Conservation (phyloP, 192 early-diverging fungal species). For the Endogone sp. region DNA sequence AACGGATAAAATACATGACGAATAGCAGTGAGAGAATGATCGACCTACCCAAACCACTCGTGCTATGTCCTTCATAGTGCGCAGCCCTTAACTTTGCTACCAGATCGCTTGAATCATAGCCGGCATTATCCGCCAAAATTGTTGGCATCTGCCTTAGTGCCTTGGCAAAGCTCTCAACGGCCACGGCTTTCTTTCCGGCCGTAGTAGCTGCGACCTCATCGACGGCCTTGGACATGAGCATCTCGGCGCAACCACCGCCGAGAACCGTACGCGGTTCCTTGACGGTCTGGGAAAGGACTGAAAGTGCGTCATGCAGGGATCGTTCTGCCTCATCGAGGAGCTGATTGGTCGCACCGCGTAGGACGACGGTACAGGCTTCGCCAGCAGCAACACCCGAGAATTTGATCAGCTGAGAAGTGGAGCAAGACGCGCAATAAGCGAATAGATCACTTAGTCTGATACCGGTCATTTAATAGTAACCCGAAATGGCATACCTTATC, state of each 20-base stretch:
- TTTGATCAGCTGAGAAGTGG: slow-evolving; percentile 71
- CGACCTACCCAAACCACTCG: slow-evolving; percentile 68
- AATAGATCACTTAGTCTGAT: not conserved
- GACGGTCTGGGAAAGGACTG: slow-evolving; percentile 93
- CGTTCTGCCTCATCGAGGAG: slow-evolving; percentile 97
- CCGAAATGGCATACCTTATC: slow-evolving; percentile 54
- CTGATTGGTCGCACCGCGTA: slow-evolving; percentile 93
- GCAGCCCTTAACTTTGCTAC: slow-evolving; percentile 90
- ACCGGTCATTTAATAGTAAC: not conserved
- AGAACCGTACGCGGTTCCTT: slow-evolving; percentile 90
- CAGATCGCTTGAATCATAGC: slow-evolving; percentile 92
- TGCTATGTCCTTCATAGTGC: slow-evolving; percentile 80
- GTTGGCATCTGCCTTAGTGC: slow-evolving; percentile 96
- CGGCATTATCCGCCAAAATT: slow-evolving; percentile 96
- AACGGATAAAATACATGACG: no score
- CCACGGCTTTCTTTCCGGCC: slow-evolving; percentile 93
- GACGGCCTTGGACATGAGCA: slow-evolving; percentile 96
- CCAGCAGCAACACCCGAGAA: slow-evolving; percentile 94
- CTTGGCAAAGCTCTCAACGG: slow-evolving; percentile 91
- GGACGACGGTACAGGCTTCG: slow-evolving; percentile 96
- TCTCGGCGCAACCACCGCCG: slow-evolving; percentile 96
- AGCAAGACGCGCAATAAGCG: not conserved
- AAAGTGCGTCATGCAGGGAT: slow-evolving; percentile 94
- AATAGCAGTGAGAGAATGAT: no score
- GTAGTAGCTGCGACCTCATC: slow-evolving; percentile 90